Percentiles rank a stretch among this genome's conserved stretches.
Conservation (phyloP, 2,329 filamentous ascomycete species). For the Sarocladium brachiariae region DNA sequence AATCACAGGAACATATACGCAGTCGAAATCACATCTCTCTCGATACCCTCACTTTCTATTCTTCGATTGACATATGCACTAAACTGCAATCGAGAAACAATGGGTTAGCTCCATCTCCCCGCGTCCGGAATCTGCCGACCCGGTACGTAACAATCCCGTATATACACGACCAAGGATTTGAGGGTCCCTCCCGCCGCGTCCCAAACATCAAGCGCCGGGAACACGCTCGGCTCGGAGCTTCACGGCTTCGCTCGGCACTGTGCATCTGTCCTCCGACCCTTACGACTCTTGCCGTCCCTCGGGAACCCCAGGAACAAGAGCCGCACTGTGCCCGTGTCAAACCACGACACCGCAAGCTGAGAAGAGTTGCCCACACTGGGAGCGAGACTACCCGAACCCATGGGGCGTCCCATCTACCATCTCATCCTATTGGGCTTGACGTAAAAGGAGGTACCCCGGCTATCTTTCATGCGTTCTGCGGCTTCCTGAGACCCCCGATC, state of each 20-base stretch:
- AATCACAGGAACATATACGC: too few relatives aligned
- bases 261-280: neutral
- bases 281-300: neutral
- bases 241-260: constrained; percentile 11
- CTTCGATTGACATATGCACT: neutral
- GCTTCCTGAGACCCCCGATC: constrained; percentile 8
- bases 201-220: neutral
- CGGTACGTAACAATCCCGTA: neutral
- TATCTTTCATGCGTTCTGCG: constrained; percentile 6
- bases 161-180: constrained; percentile 2
- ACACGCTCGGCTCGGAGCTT: constrained; percentile 12
- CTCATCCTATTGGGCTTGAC: neutral
- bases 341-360: too few relatives aligned
- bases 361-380: neutral
- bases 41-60: constrained; percentile 3
- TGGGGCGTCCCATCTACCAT: neutral
- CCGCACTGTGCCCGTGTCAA: neutral
- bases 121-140: constrained; percentile 10
- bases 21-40: neutral
- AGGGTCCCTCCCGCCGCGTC: neutral
- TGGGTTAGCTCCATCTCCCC: constrained; percentile 3
- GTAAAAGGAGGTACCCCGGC: neutral
- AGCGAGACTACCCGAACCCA: constrained; percentile 7
- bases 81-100: neutral
- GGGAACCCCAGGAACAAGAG: constrained; percentile 3